Evolutionary conservation across 352 stramenopile species (phyloP).

Genomic region (Lagenidium sp.): DNA sequence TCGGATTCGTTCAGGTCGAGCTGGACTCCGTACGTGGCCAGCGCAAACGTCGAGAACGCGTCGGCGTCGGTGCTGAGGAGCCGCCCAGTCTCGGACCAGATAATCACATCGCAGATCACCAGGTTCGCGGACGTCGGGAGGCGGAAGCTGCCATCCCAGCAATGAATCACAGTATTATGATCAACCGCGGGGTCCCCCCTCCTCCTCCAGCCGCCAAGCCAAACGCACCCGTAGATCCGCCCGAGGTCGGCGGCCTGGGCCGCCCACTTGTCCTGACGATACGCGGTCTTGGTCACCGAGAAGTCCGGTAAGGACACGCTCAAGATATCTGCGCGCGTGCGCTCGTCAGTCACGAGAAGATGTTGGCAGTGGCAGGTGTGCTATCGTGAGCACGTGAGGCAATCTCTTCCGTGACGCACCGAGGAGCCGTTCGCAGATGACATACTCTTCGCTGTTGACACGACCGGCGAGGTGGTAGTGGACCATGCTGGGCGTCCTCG

Average conservation of each 20-base stretch:
- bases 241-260: slow-evolving; percentile 31
- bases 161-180: slow-evolving; percentile 3
- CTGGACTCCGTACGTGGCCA: slow-evolving; percentile 52
- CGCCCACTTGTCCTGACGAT: slow-evolving; percentile 31
- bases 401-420: too few species aligned
- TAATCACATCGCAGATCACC: slow-evolving; percentile 52
- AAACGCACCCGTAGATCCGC: slow-evolving; percentile 33
- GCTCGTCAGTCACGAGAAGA: neutral
- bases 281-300: slow-evolving; percentile 38
- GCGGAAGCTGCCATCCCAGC: slow-evolving; percentile 10
- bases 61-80: slow-evolving; percentile 57
- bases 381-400: too few species aligned
- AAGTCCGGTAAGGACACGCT: slow-evolving; percentile 40
- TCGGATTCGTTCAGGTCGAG: slow-evolving; percentile 56
- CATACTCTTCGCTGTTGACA: slow-evolving; percentile 65
- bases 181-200: slow-evolving; percentile 4
- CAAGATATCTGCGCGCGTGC: slow-evolving; percentile 37
- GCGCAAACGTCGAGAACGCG: slow-evolving; percentile 49
- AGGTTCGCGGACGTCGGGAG: slow-evolving; percentile 30
- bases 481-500: slow-evolving; percentile 16
- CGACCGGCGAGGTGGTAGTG: slow-evolving; percentile 53
- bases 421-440: slow-evolving; percentile 59
- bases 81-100: slow-evolving; percentile 55
- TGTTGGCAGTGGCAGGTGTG: neutral
- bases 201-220: neutral